These are phyloP conservation scores for Cenococcum geophilum DNA, from an alignment of 495 filamentous ascomycete species.

Conservation along the genomic window DNA sequence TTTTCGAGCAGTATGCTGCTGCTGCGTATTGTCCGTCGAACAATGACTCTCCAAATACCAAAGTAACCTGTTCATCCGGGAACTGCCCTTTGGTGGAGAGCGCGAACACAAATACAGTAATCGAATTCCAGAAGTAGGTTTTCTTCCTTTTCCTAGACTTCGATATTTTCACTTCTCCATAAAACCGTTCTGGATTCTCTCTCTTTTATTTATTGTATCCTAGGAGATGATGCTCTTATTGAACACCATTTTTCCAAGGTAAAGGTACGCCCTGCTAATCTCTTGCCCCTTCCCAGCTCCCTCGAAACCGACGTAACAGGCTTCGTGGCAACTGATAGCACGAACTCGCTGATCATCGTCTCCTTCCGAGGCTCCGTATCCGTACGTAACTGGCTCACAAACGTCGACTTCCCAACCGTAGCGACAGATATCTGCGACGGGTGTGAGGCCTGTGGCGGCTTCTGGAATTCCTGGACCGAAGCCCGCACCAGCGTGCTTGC, in stretches of 20 bases:
- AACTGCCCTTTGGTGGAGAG: slow-evolving; percentile 56
- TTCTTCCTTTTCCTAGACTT: neutral
- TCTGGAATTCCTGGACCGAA: slow-evolving; percentile 49
- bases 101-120: slow-evolving; percentile 49
- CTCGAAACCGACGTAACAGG: slow-evolving; percentile 57
- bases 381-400: slow-evolving; percentile 60
- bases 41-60: slow-evolving; percentile 44
- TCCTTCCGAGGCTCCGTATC: slow-evolving; percentile 62
- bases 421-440: slow-evolving; percentile 43
- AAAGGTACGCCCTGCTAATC: neutral
- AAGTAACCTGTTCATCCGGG: slow-evolving; percentile 51
- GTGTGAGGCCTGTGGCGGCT: slow-evolving; percentile 52
- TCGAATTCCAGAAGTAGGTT: slow-evolving; percentile 57
- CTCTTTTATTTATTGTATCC: neutral
- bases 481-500: slow-evolving; percentile 41
- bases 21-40: slow-evolving; percentile 62
- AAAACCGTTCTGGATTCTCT: neutral
- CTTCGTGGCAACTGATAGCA: slow-evolving; percentile 61
- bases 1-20: slow-evolving; percentile 65
- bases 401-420: slow-evolving; percentile 46
- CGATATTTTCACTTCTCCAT: neutral
- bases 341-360: slow-evolving; percentile 56
- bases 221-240: neutral
- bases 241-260: neutral
- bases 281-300: slow-evolving; percentile 38